Conservation (phyloP, 345 rosid genomes). For the Pistacia atlantica region DNA sequence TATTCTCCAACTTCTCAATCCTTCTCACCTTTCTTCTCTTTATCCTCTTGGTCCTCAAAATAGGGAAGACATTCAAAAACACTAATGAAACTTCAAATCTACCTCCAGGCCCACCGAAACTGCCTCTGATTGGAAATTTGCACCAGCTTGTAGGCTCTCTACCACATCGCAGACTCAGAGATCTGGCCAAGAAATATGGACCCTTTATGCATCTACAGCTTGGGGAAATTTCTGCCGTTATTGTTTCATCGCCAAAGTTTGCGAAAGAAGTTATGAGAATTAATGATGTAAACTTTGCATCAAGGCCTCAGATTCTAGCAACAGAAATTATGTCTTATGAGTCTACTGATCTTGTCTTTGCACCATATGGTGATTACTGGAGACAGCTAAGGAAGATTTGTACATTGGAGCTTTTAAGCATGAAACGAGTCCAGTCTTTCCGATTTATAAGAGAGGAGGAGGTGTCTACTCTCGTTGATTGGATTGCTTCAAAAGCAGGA, state of each 20-base stretch:
- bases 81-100: neutral
- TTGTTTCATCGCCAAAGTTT: constrained; percentile 31
- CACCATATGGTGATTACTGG: too few relatives aligned
- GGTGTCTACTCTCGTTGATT: too few relatives aligned
- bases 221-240: constrained; percentile 20
- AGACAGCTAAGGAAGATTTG: too few relatives aligned
- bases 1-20: neutral
- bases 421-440: too few relatives aligned
- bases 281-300: constrained; percentile 9
- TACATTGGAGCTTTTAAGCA: too few relatives aligned
- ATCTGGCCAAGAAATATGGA: constrained; percentile 20
- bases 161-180: constrained; percentile 23
- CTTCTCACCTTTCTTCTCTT: constrained; percentile 1
- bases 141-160: constrained; percentile 21
- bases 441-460: too few relatives aligned
- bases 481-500: too few relatives aligned
- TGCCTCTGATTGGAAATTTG: constrained; percentile 40
- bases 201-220: constrained; percentile 28
- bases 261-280: constrained; percentile 37
- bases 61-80: neutral
- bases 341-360: too few relatives aligned
- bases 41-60: neutral
- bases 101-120: constrained; percentile 41
- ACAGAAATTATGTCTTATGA: too few relatives aligned
- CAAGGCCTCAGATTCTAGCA: constrained; percentile 20